Percentiles rank a stretch among this genome's conserved stretches.
These are phyloP conservation scores for Melastoma malabathricum DNA, from an alignment of 345 rosid genomes.

Conservation along the genomic window DNA sequence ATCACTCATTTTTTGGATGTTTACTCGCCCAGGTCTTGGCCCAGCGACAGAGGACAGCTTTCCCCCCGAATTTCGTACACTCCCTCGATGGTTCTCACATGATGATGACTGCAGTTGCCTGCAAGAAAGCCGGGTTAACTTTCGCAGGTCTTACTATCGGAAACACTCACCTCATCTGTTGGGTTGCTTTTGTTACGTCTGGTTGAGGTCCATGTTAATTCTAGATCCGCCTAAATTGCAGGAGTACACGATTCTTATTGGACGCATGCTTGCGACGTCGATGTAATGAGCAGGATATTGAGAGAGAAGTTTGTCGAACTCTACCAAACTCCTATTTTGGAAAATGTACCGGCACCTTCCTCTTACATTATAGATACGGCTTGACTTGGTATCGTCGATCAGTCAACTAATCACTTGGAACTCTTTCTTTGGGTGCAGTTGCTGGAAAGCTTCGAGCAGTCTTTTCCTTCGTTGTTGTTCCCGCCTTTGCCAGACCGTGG, in stretches of 20 bases:
- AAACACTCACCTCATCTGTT: neutral
- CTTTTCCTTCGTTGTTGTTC: conserved; percentile 54
- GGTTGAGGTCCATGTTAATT: conserved; percentile 6
- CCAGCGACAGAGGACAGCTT: conserved; percentile 90
- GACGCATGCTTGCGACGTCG: conserved; percentile 99
- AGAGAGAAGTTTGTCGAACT: conserved; percentile 91
- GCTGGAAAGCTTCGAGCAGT: conserved; percentile 64
- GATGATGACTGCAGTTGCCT: conserved; percentile 99
- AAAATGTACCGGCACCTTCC: conserved; percentile 46
- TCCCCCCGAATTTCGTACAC: conserved; percentile 96
- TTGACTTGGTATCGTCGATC: too few relatives aligned
- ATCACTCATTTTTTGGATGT: neutral
- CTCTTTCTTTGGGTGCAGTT: conserved; percentile 26
- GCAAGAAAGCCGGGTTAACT: conserved; percentile 70
- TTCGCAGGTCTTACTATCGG: conserved; percentile 59
- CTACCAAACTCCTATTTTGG: conserved; percentile 70
- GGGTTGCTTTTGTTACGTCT: neutral
- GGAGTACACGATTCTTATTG: conserved; percentile 99
- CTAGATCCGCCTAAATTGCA: conserved; percentile 15
- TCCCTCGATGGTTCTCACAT: conserved; percentile 95
- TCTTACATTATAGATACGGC: neutral
- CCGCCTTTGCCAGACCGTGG: conserved; percentile 86
- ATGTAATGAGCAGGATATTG: conserved; percentile 63
- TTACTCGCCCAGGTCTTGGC: conserved; percentile 44
- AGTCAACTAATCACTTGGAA: neutral